A percentile compares a stretch with the other conserved stretches of the same genome.
Evolutionary conservation across 805 yeast genomes (phyloP).

Genomic region (Zygoascus bituminiphila): DNA sequence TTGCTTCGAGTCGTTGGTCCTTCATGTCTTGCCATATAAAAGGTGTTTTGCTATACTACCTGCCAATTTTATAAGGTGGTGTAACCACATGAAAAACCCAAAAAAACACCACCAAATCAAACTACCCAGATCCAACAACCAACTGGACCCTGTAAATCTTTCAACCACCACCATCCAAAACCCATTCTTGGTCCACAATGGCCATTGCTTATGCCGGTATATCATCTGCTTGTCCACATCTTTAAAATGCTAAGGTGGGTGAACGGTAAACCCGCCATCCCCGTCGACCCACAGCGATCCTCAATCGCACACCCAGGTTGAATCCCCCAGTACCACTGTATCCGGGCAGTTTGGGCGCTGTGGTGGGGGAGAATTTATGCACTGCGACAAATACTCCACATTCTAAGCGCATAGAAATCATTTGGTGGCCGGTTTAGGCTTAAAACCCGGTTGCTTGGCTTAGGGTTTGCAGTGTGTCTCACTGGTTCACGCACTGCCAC

Average conservation of each 20-base stretch:
- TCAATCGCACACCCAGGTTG: background rate
- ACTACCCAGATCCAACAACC: background rate
- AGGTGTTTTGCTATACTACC: too few species aligned
- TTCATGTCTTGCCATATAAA: background rate
- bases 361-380: background rate
- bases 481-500: too few species aligned
- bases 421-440: background rate
- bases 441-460: background rate
- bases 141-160: too few species aligned
- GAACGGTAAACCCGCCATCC: background rate
- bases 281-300: background rate
- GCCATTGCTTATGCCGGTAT: background rate
- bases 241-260: background rate
- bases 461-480: background rate
- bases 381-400: background rate
- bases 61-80: too few species aligned
- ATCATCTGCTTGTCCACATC: background rate
- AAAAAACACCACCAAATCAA: background rate
- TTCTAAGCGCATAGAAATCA: too few species aligned
- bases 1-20: conserved; percentile 1
- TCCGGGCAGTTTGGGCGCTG: background rate
- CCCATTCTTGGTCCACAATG: background rate
- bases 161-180: too few species aligned
- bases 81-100: background rate
- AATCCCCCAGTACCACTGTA: background rate